Conservation (phyloP, 129 eudicot genomes). For the Oenanthe sinensis region DNA sequence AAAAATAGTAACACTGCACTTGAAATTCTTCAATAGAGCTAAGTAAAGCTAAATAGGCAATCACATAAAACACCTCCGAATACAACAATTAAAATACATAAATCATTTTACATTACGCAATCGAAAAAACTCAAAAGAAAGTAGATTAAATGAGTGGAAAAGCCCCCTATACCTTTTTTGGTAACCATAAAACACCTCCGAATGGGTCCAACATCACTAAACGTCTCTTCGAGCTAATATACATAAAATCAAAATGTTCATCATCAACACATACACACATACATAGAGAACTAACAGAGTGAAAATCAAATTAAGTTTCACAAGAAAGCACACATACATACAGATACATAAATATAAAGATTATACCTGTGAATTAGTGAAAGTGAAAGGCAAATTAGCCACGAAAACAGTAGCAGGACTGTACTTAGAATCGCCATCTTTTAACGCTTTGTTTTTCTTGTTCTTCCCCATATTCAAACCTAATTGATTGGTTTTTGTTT, state of each 20-base stretch:
- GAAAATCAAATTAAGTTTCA: background rate
- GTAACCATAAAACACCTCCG: slow-evolving; percentile 94
- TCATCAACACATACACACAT: background rate
- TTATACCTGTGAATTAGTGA: slow-evolving; percentile 56
- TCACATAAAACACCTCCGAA: background rate
- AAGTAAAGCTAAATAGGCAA: background rate
- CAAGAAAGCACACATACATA: background rate
- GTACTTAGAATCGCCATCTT: slow-evolving; percentile 40
- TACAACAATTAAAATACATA: background rate
- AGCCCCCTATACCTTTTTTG: slow-evolving; percentile 42
- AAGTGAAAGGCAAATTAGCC: slow-evolving; percentile 65
- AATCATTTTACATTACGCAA: background rate
- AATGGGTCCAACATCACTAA: slow-evolving; percentile 92
- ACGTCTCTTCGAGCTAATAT: slow-evolving; percentile 64
- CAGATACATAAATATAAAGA: background rate
- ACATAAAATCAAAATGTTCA: background rate
- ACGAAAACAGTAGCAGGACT: slow-evolving; percentile 77
- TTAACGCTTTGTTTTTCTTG: slow-evolving; percentile 29
- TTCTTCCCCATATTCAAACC: slow-evolving; percentile 49
- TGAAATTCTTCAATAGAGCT: slow-evolving; percentile 3
- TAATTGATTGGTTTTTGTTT: background rate
- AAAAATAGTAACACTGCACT: background rate
- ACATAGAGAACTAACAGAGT: background rate
- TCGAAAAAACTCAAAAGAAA: background rate
- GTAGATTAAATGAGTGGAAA: background rate